Evolutionary conservation across 192 early-diverging fungal genomes (phyloP).

Genomic region (Podila minutissima): DNA sequence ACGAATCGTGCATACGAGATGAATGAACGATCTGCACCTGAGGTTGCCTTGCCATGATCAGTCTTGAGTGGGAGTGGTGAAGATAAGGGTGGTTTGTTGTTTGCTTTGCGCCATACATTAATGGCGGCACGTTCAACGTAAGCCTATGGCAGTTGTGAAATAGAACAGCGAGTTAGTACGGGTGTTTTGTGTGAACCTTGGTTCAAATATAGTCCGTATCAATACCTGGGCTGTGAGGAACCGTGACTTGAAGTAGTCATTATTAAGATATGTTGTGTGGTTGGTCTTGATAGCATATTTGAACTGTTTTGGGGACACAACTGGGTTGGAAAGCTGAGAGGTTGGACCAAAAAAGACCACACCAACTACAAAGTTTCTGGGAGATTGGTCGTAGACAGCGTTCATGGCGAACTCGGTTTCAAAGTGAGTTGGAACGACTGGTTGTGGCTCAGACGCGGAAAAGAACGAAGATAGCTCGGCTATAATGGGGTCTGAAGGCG

Average conservation of each 20-base stretch:
- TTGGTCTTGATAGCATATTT: not conserved
- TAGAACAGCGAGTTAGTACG: not conserved
- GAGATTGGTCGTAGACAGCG: not conserved
- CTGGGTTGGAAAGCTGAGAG: too few species aligned
- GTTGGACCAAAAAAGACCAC: not conserved
- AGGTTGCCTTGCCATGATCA: too few species aligned
- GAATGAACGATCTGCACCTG: too few species aligned
- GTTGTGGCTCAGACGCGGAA: not conserved
- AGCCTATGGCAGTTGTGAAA: not conserved
- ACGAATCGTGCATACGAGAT: too few species aligned
- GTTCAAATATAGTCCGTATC: not conserved
- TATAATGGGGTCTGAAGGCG: not conserved
- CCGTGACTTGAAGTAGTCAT: not conserved
- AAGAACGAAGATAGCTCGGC: not conserved
- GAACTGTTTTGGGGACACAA: not conserved
- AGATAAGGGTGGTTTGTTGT: not conserved
- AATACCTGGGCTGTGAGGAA: not conserved
- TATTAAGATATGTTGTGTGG: not conserved
- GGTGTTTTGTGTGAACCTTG: not conserved
- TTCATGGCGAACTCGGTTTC: not conserved
- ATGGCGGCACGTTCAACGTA: not conserved
- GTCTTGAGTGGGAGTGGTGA: not conserved
- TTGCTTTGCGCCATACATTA: not conserved
- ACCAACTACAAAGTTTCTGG: not conserved
- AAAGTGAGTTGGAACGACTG: not conserved